These are phyloP conservation scores for Chalciporus sphaerocephalus DNA, from an alignment of 768 basidiomycete genomes.

Conservation along the genomic window DNA sequence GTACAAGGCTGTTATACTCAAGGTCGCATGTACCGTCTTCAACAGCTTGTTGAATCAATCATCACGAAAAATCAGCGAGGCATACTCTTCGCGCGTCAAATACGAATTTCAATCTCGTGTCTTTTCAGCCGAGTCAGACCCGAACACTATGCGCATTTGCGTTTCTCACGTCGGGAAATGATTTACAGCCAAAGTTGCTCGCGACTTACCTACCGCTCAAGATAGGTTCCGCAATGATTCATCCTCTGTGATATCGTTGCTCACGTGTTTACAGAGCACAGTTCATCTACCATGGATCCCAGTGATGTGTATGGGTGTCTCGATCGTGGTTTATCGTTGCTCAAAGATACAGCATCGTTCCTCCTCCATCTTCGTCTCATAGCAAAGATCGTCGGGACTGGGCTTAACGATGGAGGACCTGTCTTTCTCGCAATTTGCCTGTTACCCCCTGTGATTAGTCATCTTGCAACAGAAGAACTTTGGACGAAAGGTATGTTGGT, in stretches of 20 bases:
- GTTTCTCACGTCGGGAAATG: no score
- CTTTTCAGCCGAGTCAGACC: conserved; percentile 18
- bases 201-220: conserved; percentile 22
- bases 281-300: background rate
- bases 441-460: conserved; percentile 7
- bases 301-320: conserved; percentile 9
- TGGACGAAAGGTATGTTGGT: conserved; percentile 19
- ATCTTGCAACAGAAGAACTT: conserved; percentile 3
- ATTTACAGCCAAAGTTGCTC: conserved; percentile 15
- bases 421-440: conserved; percentile 20
- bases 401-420: conserved; percentile 18
- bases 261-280: conserved; percentile 6
- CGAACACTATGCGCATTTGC: no score
- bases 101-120: conserved; percentile 20
- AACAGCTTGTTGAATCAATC: conserved; percentile 12
- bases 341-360: conserved; percentile 12
- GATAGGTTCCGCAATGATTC: conserved; percentile 3
- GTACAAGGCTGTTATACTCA: conserved; percentile 10
- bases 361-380: conserved; percentile 24
- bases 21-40: conserved; percentile 15
- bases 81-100: conserved; percentile 17
- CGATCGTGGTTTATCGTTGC: conserved; percentile 6
- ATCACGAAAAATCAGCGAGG: background rate
- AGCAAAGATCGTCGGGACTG: conserved; percentile 11
- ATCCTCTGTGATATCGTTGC: background rate